These are phyloP conservation scores for Pulveroboletus ravenelii DNA, from an alignment of 768 basidiomycete genomes.

Conservation along the genomic window DNA sequence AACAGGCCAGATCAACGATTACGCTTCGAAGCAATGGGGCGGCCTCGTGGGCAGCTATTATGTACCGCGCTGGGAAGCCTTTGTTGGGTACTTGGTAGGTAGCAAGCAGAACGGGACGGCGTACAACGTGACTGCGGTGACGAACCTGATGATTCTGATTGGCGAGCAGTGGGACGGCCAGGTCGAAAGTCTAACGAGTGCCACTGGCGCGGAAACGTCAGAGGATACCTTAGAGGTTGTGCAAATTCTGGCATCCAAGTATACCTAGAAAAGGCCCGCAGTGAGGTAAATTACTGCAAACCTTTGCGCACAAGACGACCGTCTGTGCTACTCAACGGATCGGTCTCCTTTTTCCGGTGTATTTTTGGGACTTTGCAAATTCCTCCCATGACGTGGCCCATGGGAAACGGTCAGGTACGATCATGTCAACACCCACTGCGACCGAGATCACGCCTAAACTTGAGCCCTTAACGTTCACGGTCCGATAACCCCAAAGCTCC, in stretches of 20 bases:
- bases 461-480: too few relatives aligned
- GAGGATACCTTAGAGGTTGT: constrained; percentile 25
- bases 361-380: not conserved
- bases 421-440: not conserved
- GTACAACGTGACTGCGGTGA: constrained; percentile 28
- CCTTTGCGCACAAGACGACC: not conserved
- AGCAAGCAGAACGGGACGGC: constrained; percentile 25
- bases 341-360: not conserved
- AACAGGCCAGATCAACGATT: constrained; percentile 38
- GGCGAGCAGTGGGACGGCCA: constrained; percentile 30
- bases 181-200: constrained; percentile 12
- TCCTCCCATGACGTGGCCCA: too few relatives aligned
- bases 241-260: constrained; percentile 8
- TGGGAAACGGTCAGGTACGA: not conserved
- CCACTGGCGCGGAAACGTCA: constrained; percentile 9
- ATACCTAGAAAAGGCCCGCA: not conserved
- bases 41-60: constrained; percentile 39
- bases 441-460: too few relatives aligned
- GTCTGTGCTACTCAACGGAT: not conserved
- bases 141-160: constrained; percentile 27
- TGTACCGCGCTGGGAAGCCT: constrained; percentile 31
- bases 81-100: constrained; percentile 30
- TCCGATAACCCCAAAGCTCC: not conserved
- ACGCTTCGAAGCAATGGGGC: constrained; percentile 42
- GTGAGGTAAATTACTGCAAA: not conserved